Base-by-base conservation (phyloP, 2,329 filamentous ascomycete genomes). In the Clonostachys rosea region DNA sequence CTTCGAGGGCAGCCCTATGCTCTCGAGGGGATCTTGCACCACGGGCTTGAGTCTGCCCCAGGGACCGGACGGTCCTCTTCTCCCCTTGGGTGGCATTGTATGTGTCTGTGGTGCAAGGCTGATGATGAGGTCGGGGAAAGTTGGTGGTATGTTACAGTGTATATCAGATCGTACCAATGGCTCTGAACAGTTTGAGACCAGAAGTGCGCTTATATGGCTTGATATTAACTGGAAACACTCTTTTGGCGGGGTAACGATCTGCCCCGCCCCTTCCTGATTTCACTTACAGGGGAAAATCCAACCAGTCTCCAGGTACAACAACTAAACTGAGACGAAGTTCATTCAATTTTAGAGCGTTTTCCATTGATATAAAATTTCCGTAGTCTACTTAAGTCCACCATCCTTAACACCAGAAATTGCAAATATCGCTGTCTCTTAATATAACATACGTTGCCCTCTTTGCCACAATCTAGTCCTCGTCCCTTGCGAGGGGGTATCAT, bases 1-100 rank as follows among this genome's bases (percentile, higher is more conserved):
- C 62, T 96, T 96, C 3, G 91, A 96, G 5, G 89, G 89, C 54
- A 96, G 76, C 2, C 92, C 91, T 55, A 95, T 87, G 50, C 75
- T 79, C 56, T 95, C 88, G 30, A 97, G 73, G 13, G 88, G 81
- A 64, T 96, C 91, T 48, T 83, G 71, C 41, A 86, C 81, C 50
- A 85, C 78, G 12, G 88, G 86, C 64, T 87, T 91, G 53, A 95
- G 71, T 52, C 87, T 77, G 50, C 79, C 81, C 83, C 86, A 89
- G 54, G 80, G 75, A 44, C 76, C 76, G 43, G 81, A 79, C 10
- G 62, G 52, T 14, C 55, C 52, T 43, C 59, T 63, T 41, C 54
- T 60, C 40, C 62, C 60, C 58, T 58, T 60, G 35, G 54, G 55
- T 37, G 55, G 54, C 62, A 64, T 64, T 17, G 49, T 49, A 34